These are phyloP conservation scores for Lobosporangium transversale DNA, from an alignment of 192 early-diverging fungal species.

Conservation along the genomic window DNA sequence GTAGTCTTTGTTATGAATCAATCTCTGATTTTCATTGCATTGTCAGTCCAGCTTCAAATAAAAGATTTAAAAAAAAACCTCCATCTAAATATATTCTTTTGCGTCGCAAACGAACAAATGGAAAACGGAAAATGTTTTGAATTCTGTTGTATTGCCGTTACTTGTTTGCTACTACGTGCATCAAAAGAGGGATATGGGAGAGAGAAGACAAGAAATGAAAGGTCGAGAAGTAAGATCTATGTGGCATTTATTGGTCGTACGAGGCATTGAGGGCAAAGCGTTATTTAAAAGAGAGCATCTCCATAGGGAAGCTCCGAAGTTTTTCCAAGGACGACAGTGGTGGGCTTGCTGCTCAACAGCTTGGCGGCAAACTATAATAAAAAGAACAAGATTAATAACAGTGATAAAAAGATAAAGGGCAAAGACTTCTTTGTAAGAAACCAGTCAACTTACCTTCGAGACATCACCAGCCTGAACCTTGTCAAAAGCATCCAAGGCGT, in stretches of 20 bases:
- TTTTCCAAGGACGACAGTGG: constrained; percentile 83
- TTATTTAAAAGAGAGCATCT: constrained; percentile 69
- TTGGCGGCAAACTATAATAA: constrained; percentile 66
- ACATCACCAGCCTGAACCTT: constrained; percentile 40
- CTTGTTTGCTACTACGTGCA: background rate
- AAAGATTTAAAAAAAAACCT: constrained; percentile 16
- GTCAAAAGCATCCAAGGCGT: constrained; percentile 32
- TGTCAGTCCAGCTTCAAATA: constrained; percentile 15
- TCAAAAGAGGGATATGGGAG: too few relatives aligned
- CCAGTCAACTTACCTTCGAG: constrained; percentile 46
- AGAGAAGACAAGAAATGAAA: too few relatives aligned
- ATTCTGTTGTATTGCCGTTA: too few relatives aligned
- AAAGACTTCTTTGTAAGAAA: constrained; percentile 8
- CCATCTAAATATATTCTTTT: background rate
- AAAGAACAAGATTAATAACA: background rate
- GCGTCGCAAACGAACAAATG: too few relatives aligned
- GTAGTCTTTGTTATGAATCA: constrained; percentile 23
- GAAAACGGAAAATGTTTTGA: too few relatives aligned
- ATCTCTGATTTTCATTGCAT: constrained; percentile 8
- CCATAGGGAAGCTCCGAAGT: constrained; percentile 76
- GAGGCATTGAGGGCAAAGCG: background rate
- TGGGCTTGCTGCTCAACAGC: constrained; percentile 75
- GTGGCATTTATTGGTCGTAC: constrained; percentile 36
- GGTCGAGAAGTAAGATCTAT: constrained; percentile 14
- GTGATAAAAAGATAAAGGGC: constrained; percentile 2